Evolutionary conservation across 495 filamentous ascomycete genomes (phyloP).

Genomic region (Hyaloscypha finlandica): DNA sequence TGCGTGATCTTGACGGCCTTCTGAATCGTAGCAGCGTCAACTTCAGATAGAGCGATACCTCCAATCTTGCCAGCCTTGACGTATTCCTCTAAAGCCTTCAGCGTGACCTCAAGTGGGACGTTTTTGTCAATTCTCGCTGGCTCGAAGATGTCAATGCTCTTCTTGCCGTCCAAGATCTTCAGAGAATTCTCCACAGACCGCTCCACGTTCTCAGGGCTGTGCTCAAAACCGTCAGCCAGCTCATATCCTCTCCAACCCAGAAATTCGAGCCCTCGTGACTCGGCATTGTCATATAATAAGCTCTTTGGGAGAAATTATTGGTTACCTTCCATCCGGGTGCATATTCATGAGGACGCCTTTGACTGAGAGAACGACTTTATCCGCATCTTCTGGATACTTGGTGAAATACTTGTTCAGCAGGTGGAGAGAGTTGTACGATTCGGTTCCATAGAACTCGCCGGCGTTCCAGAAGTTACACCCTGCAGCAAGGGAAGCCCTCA

Average conservation of each 20-base stretch:
- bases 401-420: slow-evolving; percentile 67
- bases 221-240: neutral
- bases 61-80: slow-evolving; percentile 77
- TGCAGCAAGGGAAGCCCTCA: slow-evolving; percentile 64
- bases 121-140: slow-evolving; percentile 70
- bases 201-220: slow-evolving; percentile 59
- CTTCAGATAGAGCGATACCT: slow-evolving; percentile 78
- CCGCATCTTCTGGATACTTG: slow-evolving; percentile 66
- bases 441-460: slow-evolving; percentile 77
- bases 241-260: neutral
- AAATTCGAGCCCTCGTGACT: neutral
- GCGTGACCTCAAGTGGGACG: slow-evolving; percentile 50
- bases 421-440: slow-evolving; percentile 62
- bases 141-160: slow-evolving; percentile 83
- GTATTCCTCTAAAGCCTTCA: slow-evolving; percentile 54
- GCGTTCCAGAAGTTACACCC: slow-evolving; percentile 82
- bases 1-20: slow-evolving; percentile 68
- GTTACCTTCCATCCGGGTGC: slow-evolving; percentile 38
- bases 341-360: slow-evolving; percentile 53
- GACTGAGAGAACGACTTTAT: slow-evolving; percentile 64
- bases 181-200: slow-evolving; percentile 69
- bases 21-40: slow-evolving; percentile 71
- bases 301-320: neutral
- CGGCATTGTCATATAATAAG: neutral
- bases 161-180: slow-evolving; percentile 65